phyloP scores from a whole-genome alignment of 192 early-diverging fungal genomes.

The Geranomyces michiganensis region DNA sequence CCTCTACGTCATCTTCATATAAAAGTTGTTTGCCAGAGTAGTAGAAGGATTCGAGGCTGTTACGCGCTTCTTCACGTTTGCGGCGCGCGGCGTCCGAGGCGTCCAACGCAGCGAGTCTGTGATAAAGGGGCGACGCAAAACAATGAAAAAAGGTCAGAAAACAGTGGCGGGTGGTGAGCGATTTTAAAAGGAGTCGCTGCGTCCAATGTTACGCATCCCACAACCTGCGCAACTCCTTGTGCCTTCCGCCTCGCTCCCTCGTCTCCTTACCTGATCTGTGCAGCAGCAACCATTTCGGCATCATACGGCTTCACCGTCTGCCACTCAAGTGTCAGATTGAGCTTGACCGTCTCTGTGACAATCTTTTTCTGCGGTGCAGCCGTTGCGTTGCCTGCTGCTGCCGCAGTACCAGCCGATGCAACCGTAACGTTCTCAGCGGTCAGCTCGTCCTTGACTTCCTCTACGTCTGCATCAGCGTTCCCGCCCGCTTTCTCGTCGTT shows the following conservation, averaged over 20 bases:
- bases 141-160: not conserved
- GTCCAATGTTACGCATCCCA: no score
- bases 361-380: conserved; percentile 38
- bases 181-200: no score
- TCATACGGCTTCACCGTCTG: conserved; percentile 58
- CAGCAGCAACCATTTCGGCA: conserved; percentile 7
- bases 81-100: conserved; percentile 67
- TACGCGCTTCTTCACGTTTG: conserved; percentile 79
- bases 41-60: conserved; percentile 87
- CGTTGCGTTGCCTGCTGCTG: conserved; percentile 21
- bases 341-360: conserved; percentile 55
- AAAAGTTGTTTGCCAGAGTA: conserved; percentile 84
- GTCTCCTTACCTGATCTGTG: conserved; percentile 20
- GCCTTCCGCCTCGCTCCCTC: no score
- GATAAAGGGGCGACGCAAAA: not conserved
- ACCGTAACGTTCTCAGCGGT: not conserved
- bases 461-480: conserved; percentile 36
- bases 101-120: conserved; percentile 71
- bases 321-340: conserved; percentile 61
- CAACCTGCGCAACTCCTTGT: no score
- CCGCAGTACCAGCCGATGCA: conserved; percentile 4
- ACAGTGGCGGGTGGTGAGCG: no score
- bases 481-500: conserved; percentile 28
- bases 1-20: conserved; percentile 71
- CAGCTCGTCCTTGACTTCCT: conserved; percentile 5